Evolutionary conservation across 768 basidiomycete species (phyloP).

Genomic region (Boletus tylopilopsis): DNA sequence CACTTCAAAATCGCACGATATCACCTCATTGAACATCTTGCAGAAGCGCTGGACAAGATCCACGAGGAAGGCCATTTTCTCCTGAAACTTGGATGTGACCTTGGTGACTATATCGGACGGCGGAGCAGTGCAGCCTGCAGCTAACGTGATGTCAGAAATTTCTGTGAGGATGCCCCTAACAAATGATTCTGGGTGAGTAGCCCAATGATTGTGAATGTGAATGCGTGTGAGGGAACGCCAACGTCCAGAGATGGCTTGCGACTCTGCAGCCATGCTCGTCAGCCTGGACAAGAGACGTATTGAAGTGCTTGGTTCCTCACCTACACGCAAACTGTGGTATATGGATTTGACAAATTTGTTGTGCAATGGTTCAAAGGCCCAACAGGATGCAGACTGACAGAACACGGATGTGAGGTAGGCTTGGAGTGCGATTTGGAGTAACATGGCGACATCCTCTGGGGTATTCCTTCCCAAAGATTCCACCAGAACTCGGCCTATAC

Average conservation of each 20-base stretch:
- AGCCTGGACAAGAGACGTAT: neutral
- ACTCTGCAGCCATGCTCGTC: conserved; percentile 26
- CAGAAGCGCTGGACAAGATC: conserved; percentile 45
- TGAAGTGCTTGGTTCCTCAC: too few relatives aligned
- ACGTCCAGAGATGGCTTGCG: conserved; percentile 38
- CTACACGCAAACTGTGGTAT: conserved; percentile 32
- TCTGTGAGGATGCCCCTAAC: conserved; percentile 13
- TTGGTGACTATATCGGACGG: conserved; percentile 31
- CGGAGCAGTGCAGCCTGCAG: conserved; percentile 21
- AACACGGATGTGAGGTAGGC: too few relatives aligned
- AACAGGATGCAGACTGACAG: too few relatives aligned
- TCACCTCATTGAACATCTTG: conserved; percentile 19
- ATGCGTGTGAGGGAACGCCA: conserved; percentile 40
- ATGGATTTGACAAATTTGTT: conserved; percentile 22
- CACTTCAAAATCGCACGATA: conserved; percentile 28
- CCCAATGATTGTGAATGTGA: conserved; percentile 10
- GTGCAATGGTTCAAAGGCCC: too few relatives aligned
- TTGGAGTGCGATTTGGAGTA: too few relatives aligned
- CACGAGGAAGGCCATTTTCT: conserved; percentile 39
- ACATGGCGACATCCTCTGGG: too few relatives aligned
- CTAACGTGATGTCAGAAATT: conserved; percentile 25
- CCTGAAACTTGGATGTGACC: conserved; percentile 40
- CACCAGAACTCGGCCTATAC: too few relatives aligned
- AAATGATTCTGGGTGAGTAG: conserved; percentile 14
- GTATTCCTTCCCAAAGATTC: too few relatives aligned